phyloP scores from a whole-genome alignment of 495 filamentous ascomycete genomes.

The Neurospora intermedia region DNA sequence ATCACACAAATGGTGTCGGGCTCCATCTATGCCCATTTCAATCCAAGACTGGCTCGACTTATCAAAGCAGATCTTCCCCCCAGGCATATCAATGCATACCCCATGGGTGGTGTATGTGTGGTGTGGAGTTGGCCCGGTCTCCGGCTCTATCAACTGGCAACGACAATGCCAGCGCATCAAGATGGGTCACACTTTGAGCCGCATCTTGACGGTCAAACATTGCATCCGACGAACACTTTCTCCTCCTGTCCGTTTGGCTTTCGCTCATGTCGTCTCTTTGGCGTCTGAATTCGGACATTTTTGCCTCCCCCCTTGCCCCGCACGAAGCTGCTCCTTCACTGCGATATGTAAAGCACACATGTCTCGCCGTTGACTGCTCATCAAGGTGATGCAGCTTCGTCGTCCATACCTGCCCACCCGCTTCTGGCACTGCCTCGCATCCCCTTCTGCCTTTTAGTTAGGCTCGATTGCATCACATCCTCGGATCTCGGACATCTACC shows the following conservation, averaged over 20 bases:
- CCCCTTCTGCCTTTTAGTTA: conserved; percentile 30
- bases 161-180: conserved; percentile 90
- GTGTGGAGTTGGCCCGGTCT: conserved; percentile 52
- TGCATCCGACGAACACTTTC: conserved; percentile 41
- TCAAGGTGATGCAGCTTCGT: conserved; percentile 5
- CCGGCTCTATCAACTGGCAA: conserved; percentile 66
- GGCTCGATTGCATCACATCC: conserved; percentile 47
- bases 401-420: conserved; percentile 22
- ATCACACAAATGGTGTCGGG: conserved; percentile 20
- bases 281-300: conserved; percentile 36
- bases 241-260: conserved; percentile 33
- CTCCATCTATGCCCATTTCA: conserved; percentile 29
- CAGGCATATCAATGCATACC: conserved; percentile 31
- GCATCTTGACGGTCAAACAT: conserved; percentile 39
- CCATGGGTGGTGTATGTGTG: conserved; percentile 28
- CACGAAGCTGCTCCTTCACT: conserved; percentile 36
- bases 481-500: conserved; percentile 25
- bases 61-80: conserved; percentile 34
- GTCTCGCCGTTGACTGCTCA: conserved; percentile 45
- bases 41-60: conserved; percentile 28
- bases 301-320: conserved; percentile 34
- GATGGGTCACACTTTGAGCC: conserved; percentile 53
- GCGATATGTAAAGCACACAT: conserved; percentile 49
- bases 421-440: conserved; percentile 17
- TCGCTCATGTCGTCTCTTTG: conserved; percentile 31